These are phyloP conservation scores for Penicillium glabrum DNA, from an alignment of 2,329 filamentous ascomycete species.

Conservation along the genomic window DNA sequence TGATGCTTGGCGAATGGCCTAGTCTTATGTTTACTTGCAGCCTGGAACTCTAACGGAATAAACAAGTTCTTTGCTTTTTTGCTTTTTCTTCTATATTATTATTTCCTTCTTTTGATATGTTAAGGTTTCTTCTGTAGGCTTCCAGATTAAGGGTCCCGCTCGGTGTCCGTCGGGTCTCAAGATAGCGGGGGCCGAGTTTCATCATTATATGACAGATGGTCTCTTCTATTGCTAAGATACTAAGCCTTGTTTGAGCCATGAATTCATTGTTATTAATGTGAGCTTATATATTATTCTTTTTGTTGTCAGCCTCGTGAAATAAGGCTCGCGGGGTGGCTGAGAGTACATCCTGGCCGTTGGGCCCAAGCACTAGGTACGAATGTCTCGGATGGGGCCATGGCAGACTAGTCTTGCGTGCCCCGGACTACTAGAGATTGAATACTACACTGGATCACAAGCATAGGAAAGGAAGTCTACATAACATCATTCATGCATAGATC, in stretches of 20 bases:
- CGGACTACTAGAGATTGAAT: neutral
- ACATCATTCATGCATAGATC: neutral
- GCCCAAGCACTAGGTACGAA: neutral
- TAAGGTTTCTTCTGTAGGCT: neutral
- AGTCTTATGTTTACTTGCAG: neutral
- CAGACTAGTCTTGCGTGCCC: conserved; percentile 3
- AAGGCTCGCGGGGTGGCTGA: conserved; percentile 17
- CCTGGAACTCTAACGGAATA: neutral
- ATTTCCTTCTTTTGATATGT: neutral
- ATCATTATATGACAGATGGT: conserved; percentile 1
- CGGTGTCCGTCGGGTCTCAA: conserved; percentile 23
- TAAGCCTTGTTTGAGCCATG: neutral
- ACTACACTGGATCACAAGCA: neutral
- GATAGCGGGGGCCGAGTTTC: conserved; percentile 15
- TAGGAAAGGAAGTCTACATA: neutral
- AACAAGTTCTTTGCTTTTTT: neutral
- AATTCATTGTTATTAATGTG: neutral
- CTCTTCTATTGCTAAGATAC: conserved; percentile 11
- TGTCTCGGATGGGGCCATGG: conserved; percentile 1
- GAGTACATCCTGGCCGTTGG: neutral
- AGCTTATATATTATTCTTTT: neutral
- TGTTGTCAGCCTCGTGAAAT: conserved; percentile 7
- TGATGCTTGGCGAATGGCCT: neutral
- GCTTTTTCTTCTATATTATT: neutral
- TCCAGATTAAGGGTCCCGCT: conserved; percentile 9